Conservation (phyloP, 768 basidiomycete species). For the Chalciporus pseudorubinellus region DNA sequence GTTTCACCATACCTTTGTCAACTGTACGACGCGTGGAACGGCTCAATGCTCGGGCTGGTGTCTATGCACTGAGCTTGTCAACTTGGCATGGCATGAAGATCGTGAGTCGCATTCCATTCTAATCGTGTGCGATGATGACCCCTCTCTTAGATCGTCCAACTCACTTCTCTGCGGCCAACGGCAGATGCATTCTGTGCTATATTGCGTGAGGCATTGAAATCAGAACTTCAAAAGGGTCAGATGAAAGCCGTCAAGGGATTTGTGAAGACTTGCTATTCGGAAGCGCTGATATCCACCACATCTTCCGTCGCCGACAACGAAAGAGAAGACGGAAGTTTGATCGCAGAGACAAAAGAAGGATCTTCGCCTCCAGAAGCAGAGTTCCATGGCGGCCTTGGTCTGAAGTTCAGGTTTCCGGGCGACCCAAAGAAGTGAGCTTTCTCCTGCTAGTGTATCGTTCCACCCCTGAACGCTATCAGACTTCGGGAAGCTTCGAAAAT, state of each 20-base stretch:
- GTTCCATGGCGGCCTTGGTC: constrained; percentile 76
- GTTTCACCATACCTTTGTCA: constrained; percentile 87
- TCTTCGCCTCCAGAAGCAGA: constrained; percentile 45
- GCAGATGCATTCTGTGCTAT: constrained; percentile 91
- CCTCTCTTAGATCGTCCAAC: constrained; percentile 71
- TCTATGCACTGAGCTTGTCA: constrained; percentile 93
- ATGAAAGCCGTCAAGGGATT: constrained; percentile 95
- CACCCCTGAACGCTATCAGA: constrained; percentile 38
- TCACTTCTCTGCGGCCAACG: constrained; percentile 89
- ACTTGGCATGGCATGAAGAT: constrained; percentile 95
- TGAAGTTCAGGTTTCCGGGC: constrained; percentile 87
- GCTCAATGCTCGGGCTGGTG: constrained; percentile 88
- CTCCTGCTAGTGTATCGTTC: not conserved
- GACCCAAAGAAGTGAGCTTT: constrained; percentile 80
- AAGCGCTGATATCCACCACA: constrained; percentile 67
- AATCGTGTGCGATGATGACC: constrained; percentile 6
- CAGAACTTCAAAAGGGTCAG: constrained; percentile 82
- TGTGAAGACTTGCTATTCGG: constrained; percentile 91
- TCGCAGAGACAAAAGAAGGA: constrained; percentile 51
- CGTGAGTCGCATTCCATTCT: constrained; percentile 39
- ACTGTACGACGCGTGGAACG: constrained; percentile 93
- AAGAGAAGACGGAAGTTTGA: constrained; percentile 65
- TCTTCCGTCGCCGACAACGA: constrained; percentile 61
- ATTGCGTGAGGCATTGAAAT: constrained; percentile 85
- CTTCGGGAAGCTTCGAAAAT: constrained; percentile 90